Conservation (phyloP, 1,284 basidiomycete species). For the Rhodofomes roseus region DNA sequence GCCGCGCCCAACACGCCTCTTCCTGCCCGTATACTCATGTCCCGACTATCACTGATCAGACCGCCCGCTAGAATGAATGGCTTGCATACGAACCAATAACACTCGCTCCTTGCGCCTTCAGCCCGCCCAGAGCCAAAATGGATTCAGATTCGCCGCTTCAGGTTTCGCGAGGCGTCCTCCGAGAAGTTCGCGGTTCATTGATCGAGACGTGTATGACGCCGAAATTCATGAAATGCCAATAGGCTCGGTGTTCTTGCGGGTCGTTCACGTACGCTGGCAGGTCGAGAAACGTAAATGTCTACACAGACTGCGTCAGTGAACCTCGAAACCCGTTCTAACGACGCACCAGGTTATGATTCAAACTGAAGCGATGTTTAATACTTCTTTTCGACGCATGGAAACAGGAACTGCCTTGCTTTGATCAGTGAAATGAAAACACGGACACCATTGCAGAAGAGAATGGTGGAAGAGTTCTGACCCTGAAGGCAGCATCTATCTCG, state of each 20-base stretch:
- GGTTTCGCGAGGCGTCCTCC: neutral
- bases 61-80: neutral
- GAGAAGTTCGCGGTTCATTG: neutral
- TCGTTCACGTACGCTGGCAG: neutral
- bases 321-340: neutral
- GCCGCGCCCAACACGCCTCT: constrained; percentile 39
- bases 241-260: neutral
- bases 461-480: neutral
- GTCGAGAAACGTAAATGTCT: neutral
- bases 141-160: neutral
- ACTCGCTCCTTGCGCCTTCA: neutral
- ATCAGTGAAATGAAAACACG: neutral
- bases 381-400: neutral
- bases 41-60: neutral
- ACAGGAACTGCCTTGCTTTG: neutral
- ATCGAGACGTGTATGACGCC: neutral
- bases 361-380: neutral
- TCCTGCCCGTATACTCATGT: constrained; percentile 66
- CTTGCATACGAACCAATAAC: neutral
- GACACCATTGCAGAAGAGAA: neutral
- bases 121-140: neutral
- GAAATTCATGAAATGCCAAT: neutral
- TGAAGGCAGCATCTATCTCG: neutral
- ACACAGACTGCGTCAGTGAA: neutral
- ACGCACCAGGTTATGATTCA: neutral